Evolutionary conservation across 2,329 filamentous ascomycete genomes (phyloP), one percentile per base, ranked within the genome.

Genomic region (Triangularia verruculosa): DNA sequence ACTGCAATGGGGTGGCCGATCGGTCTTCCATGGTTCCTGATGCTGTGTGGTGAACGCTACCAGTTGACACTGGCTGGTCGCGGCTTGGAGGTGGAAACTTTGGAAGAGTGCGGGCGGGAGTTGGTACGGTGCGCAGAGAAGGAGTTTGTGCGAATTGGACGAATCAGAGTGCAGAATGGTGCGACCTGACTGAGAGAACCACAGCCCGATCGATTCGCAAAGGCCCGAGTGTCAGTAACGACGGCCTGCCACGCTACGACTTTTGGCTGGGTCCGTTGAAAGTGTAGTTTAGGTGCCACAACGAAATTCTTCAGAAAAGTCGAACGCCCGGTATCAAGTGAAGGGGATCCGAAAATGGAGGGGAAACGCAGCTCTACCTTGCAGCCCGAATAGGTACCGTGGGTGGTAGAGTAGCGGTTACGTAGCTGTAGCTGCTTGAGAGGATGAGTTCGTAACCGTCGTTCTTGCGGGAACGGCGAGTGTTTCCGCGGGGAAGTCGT

Each of bases 1-100:
- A 69, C 61, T 59, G 67, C 15, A 68, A 63, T 28, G 70, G 59
- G 30, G 70, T 67, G 55, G 57, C 9, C 59, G 68, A 67, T 65
- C 70, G 69, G 62, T 70, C 70, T 65, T 73, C 72, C 72, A 74
- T 74, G 57, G 63, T 67, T 70, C 55, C 64, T 64, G 64, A n/a
- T 66, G 63, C 47, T 59, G 53, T 63, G 64, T 59, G 34, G 56
- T 52, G 12, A 24, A 39, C 27, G 47, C 55, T 65, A 63, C 62
- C 59, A 61, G 63, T 62, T 67, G 64, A 63, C 64, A 64, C 65
- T 61, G 60, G 68, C 65, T 63, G 51, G 66, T 69, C 65, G 66
- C 63, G 39, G 39, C 39, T 59, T 70, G 65, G n/a, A 20, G 39
- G 39, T 68, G 66, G 64, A 69, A 68, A 69, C 61, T 67, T 69